These are phyloP conservation scores for Claviceps maximensis DNA, from an alignment of 2,329 filamentous ascomycete genomes.

Conservation along the genomic window DNA sequence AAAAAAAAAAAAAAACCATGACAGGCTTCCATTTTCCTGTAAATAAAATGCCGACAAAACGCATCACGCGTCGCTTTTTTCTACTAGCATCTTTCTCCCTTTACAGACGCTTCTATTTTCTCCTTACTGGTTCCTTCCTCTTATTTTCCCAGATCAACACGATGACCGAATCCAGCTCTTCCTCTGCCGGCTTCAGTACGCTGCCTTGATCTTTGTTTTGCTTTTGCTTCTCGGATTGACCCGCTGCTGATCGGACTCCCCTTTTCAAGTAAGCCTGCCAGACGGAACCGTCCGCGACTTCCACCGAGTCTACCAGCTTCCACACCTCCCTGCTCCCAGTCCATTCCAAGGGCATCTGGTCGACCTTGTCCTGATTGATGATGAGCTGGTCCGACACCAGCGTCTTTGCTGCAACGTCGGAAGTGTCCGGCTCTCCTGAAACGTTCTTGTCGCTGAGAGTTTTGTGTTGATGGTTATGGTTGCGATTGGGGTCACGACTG, in stretches of 20 bases:
- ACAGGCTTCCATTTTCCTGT: too few relatives aligned
- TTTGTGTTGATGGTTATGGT: not conserved
- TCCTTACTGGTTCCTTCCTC: not conserved
- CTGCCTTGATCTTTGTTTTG: constrained; percentile 9
- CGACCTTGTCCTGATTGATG: constrained; percentile 17
- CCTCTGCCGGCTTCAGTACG: constrained; percentile 3
- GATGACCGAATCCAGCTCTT: constrained; percentile 25
- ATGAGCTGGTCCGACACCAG: constrained; percentile 17
- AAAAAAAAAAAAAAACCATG: not conserved
- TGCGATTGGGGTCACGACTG: not conserved
- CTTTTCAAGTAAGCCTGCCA: constrained; percentile 34
- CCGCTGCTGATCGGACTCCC: constrained; percentile 6
- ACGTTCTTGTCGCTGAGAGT: not conserved
- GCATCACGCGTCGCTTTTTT: too few relatives aligned
- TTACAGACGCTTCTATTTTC: not conserved
- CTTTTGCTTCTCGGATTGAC: constrained; percentile 8
- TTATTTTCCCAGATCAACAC: constrained; percentile 26
- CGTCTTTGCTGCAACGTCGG: constrained; percentile 5
- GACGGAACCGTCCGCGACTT: constrained; percentile 23
- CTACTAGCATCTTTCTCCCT: too few relatives aligned
- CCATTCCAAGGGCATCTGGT: constrained; percentile 22
- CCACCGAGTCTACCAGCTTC: constrained; percentile 26
- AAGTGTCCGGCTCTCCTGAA: not conserved
- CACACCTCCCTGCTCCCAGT: constrained; percentile 25
- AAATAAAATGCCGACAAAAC: too few relatives aligned